phyloP scores from a whole-genome alignment of 2,329 filamentous ascomycete genomes.

The Xylaria sp. region DNA sequence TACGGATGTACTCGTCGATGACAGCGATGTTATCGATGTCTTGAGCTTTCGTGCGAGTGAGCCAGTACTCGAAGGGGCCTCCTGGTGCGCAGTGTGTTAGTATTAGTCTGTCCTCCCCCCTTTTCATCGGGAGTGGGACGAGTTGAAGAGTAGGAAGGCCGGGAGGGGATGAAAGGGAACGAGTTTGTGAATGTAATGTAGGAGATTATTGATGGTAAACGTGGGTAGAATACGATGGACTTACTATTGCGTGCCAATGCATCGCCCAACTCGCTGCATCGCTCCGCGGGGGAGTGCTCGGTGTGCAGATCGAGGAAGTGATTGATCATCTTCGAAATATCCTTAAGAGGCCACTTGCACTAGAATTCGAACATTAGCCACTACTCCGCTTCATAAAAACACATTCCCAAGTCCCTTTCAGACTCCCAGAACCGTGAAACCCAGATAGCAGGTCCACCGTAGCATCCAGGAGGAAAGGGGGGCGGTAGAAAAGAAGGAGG shows the following conservation, averaged over 20 bases:
- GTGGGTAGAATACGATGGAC: conserved; percentile 16
- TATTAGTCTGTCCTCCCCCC: too few species aligned
- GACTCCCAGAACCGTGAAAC: neutral
- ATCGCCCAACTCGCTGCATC: conserved; percentile 40
- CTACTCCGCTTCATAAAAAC: neutral
- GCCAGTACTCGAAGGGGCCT: conserved; percentile 45
- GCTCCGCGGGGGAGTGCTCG: conserved; percentile 39
- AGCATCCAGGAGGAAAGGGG: neutral
- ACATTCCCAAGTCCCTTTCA: neutral
- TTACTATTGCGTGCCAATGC: conserved; percentile 39
- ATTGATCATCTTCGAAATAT: conserved; percentile 43
- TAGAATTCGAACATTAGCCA: conserved; percentile 2
- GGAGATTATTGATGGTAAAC: neutral
- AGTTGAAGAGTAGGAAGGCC: too few species aligned
- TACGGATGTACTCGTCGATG: conserved; percentile 35
- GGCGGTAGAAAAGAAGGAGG: neutral
- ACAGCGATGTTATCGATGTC: conserved; percentile 32
- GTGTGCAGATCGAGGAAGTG: conserved; percentile 44
- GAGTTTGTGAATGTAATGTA: too few species aligned
- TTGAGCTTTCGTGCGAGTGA: conserved; percentile 38
- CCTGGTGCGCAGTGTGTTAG: conserved; percentile 24
- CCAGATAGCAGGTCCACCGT: neutral
- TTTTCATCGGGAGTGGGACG: too few species aligned
- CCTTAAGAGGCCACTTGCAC: conserved; percentile 42
- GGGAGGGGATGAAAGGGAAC: too few species aligned